These are phyloP conservation scores for Canna indica DNA, from an alignment of 176 grass and related monocot species.

Conservation along the genomic window DNA sequence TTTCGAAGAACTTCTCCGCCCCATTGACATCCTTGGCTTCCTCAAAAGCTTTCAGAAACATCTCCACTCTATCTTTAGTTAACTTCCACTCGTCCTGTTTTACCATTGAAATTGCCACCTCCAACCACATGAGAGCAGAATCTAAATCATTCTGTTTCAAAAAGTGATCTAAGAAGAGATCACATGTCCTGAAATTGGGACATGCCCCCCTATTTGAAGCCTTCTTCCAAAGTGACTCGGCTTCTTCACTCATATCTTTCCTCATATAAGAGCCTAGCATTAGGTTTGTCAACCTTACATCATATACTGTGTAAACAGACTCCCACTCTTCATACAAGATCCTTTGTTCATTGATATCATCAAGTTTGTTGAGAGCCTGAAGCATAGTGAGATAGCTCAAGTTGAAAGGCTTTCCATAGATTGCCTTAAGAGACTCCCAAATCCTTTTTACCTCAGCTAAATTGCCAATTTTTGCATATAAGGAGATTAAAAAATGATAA, in stretches of 20 bases:
- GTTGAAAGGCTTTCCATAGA: conserved; percentile 43
- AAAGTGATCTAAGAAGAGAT: conserved; percentile 53
- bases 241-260: conserved; percentile 41
- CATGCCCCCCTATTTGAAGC: conserved; percentile 39
- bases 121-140: conserved; percentile 46
- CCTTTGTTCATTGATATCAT: conserved; percentile 38
- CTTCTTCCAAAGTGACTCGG: conserved; percentile 34
- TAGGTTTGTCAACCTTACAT: conserved; percentile 47
- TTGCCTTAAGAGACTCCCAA: conserved; percentile 40
- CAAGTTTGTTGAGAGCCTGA: conserved; percentile 53
- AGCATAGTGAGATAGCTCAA: conserved; percentile 57
- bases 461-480: conserved; percentile 52
- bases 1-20: conserved; percentile 29
- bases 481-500: conserved; percentile 46
- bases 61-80: conserved; percentile 35
- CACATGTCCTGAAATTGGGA: conserved; percentile 40
- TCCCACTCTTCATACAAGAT: conserved; percentile 66
- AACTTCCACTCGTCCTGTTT: conserved; percentile 37
- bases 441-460: conserved; percentile 47
- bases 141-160: conserved; percentile 24
- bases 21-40: conserved; percentile 45
- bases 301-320: conserved; percentile 32
- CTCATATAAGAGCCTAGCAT: conserved; percentile 46
- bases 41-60: conserved; percentile 47
- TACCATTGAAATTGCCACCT: conserved; percentile 33